phyloP scores from a whole-genome alignment of 163 green algal genomes.

The Picocystis sp. region DNA sequence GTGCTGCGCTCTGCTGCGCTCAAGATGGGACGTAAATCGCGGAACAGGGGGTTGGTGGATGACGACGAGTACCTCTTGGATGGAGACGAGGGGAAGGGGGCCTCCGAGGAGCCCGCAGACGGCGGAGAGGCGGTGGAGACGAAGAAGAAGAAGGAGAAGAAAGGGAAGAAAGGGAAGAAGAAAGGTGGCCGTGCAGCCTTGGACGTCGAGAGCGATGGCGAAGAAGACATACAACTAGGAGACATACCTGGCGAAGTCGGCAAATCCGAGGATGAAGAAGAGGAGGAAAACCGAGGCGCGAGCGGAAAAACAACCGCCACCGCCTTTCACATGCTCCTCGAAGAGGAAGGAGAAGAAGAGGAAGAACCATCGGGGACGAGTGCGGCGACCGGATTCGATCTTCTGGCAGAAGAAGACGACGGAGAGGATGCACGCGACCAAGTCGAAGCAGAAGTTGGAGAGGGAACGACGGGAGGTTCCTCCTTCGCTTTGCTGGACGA shows the following conservation, averaged over 20 bases:
- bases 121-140: neutral
- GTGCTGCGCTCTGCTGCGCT: too few relatives aligned
- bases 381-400: neutral
- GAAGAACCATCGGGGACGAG: neutral
- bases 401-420: neutral
- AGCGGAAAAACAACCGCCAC: too few relatives aligned
- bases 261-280: too few relatives aligned
- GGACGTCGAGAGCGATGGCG: too few relatives aligned
- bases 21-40: too few relatives aligned
- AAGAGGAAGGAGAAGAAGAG: neutral
- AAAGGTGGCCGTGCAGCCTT: too few relatives aligned
- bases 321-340: too few relatives aligned
- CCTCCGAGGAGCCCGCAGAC: slow-evolving; percentile 1
- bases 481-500: slow-evolving; percentile 5
- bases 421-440: slow-evolving; percentile 6
- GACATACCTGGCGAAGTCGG: too few relatives aligned
- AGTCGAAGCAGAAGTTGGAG: neutral
- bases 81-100: slow-evolving; percentile 1
- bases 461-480: too few relatives aligned
- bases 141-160: slow-evolving; percentile 6
- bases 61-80: neutral
- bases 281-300: too few relatives aligned
- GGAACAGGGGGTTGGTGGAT: too few relatives aligned
- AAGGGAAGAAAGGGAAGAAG: neutral
- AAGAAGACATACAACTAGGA: too few relatives aligned